Conservation (phyloP, 805 yeast species). For the Yarrowia sp. region DNA sequence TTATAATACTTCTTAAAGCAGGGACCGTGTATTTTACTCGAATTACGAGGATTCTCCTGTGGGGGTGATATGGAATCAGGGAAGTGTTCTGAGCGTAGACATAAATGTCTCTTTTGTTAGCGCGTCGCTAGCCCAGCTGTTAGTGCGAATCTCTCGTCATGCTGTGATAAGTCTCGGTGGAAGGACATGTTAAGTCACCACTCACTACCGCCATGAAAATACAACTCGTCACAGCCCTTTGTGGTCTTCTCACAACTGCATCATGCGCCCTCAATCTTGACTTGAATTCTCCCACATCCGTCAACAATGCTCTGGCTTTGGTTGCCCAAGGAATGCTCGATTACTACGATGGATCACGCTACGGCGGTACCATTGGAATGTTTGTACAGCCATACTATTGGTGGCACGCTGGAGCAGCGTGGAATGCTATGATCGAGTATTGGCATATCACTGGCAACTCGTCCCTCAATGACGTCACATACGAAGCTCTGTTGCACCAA, state of each 20-base stretch:
- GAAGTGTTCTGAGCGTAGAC: too few relatives aligned
- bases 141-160: neutral
- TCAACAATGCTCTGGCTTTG: slow-evolving; percentile 51
- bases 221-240: neutral
- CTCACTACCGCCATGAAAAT: neutral
- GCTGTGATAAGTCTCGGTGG: neutral
- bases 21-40: too few relatives aligned
- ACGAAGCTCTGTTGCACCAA: slow-evolving; percentile 67
- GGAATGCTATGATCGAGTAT: slow-evolving; percentile 83
- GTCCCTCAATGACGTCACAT: slow-evolving; percentile 58
- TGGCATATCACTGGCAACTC: slow-evolving; percentile 67
- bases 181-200: neutral
- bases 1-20: too few relatives aligned
- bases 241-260: neutral
- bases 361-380: slow-evolving; percentile 84
- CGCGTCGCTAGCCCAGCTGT: neutral
- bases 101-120: neutral
- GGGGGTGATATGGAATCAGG: too few relatives aligned
- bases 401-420: slow-evolving; percentile 99
- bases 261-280: neutral
- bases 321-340: slow-evolving; percentile 62
- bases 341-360: slow-evolving; percentile 60
- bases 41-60: too few relatives aligned
- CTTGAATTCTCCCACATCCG: slow-evolving; percentile 38
- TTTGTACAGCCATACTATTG: slow-evolving; percentile 89